Percentiles rank a stretch among this genome's conserved stretches.
Evolutionary conservation across 1,284 basidiomycete species (phyloP).

Genomic region (Apiotrichum akiyoshidainum): DNA sequence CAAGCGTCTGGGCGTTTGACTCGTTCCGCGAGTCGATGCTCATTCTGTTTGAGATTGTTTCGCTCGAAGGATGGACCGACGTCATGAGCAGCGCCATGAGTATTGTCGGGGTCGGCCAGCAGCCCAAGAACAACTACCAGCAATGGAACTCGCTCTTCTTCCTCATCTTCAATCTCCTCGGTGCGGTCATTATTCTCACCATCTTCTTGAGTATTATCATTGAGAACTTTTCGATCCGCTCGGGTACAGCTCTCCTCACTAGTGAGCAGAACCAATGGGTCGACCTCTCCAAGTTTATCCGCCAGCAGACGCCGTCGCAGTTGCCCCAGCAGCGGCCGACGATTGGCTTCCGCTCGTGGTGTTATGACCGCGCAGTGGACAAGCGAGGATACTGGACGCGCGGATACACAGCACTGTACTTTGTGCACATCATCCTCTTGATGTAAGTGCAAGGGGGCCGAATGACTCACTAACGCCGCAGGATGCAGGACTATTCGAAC

Average conservation of each 20-base stretch:
- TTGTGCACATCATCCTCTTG: conserved; percentile 78
- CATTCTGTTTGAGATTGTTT: conserved; percentile 95
- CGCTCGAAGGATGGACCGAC: conserved; percentile 92
- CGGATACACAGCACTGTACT: conserved; percentile 74
- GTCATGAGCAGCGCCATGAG: conserved; percentile 81
- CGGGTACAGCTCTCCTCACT: conserved; percentile 78
- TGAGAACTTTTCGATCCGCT: conserved; percentile 83
- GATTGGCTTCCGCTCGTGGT: conserved; percentile 68
- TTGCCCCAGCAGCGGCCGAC: conserved; percentile 42
- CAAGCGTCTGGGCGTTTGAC: conserved; percentile 85
- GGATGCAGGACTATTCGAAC: conserved; percentile 75
- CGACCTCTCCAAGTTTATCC: conserved; percentile 83
- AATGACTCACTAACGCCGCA: conserved; percentile 42
- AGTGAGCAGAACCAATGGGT: conserved; percentile 93
- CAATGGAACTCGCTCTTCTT: conserved; percentile 88
- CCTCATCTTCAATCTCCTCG: conserved; percentile 87
- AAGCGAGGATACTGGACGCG: conserved; percentile 95
- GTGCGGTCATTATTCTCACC: conserved; percentile 83
- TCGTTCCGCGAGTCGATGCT: conserved; percentile 78
- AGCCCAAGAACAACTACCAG: conserved; percentile 68
- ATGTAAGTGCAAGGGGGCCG: conserved; percentile 59
- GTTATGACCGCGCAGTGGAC: conserved; percentile 81
- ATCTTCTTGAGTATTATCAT: conserved; percentile 92
- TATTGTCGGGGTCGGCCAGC: conserved; percentile 66
- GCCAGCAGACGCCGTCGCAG: conserved; percentile 77